A percentile compares a stretch with the other conserved stretches of the same genome.
Evolutionary conservation across 78 protist species (phyloP).

Genomic region (Guillardia theta): DNA sequence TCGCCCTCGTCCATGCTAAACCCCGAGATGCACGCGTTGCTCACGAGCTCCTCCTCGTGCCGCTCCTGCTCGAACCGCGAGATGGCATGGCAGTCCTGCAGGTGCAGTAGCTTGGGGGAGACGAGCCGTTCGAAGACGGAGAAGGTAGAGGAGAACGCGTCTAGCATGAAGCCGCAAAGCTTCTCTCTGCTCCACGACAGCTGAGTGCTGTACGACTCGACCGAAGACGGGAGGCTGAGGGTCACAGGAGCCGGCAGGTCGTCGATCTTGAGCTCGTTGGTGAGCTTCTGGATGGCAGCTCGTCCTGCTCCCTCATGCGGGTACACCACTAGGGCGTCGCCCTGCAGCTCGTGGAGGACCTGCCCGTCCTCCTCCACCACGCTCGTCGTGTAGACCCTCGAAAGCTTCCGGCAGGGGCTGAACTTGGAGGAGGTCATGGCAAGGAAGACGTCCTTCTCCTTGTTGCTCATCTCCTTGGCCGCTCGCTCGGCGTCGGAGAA

Average conservation of each 20-base stretch:
- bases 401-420: background rate
- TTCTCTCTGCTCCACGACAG: no score
- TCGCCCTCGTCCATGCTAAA: background rate
- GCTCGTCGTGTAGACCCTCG: no score
- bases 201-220: no score
- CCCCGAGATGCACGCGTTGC: background rate
- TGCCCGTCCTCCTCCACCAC: background rate
- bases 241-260: no score
- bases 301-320: no score
- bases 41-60: background rate
- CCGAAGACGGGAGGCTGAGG: no score
- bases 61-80: background rate
- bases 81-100: background rate
- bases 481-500: background rate
- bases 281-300: no score
- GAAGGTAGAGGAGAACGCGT: no score
- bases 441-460: background rate
- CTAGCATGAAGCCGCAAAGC: no score
- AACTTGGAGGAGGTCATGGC: background rate
- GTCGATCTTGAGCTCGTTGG: no score
- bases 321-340: no score
- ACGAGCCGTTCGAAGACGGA: no score
- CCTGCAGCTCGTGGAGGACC: background rate
- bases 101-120: background rate
- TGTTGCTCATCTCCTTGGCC: background rate